A percentile compares a stretch with the other conserved stretches of the same genome.
Conservation (phyloP, 2,329 filamentous ascomycete genomes). For the Ophiocordyceps unilateralis region DNA sequence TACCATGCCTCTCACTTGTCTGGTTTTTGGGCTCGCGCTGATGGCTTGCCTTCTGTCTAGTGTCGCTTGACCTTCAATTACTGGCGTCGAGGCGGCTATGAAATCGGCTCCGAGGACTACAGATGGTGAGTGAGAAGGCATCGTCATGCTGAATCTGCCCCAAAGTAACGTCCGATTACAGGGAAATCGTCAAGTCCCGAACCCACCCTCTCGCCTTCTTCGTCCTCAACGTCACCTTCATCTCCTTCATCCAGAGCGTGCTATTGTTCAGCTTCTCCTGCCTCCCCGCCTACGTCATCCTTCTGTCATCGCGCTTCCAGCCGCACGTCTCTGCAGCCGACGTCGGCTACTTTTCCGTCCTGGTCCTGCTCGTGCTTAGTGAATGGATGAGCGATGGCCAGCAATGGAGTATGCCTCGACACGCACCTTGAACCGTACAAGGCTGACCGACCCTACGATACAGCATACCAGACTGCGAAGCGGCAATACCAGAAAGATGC, state of each 20-base stretch:
- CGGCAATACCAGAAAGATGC: conserved; percentile 54
- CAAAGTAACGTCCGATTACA: conserved; percentile 9
- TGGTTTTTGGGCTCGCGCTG: neutral
- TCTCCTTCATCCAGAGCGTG: conserved; percentile 66
- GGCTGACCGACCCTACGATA: neutral
- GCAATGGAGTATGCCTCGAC: conserved; percentile 51
- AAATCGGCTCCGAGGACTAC: conserved; percentile 83
- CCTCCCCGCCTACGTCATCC: conserved; percentile 62
- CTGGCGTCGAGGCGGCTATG: conserved; percentile 86
- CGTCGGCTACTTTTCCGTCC: conserved; percentile 25
- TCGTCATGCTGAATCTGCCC: too few relatives aligned
- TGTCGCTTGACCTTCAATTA: conserved; percentile 83
- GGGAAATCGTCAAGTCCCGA: conserved; percentile 53
- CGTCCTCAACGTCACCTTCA: conserved; percentile 78
- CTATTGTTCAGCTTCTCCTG: conserved; percentile 64
- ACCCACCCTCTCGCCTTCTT: conserved; percentile 54
- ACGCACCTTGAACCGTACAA: neutral
- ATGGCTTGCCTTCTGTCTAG: neutral
- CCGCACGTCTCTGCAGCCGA: conserved; percentile 27
- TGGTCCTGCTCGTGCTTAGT: conserved; percentile 34
- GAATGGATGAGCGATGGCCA: conserved; percentile 83
- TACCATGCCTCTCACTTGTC: neutral
- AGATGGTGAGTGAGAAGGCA: conserved; percentile 48
- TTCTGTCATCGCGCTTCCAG: conserved; percentile 53
- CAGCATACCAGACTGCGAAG: conserved; percentile 71